Conservation (phyloP, 1,139 yeast species). For the Eremothecium sinecaudum region DNA sequence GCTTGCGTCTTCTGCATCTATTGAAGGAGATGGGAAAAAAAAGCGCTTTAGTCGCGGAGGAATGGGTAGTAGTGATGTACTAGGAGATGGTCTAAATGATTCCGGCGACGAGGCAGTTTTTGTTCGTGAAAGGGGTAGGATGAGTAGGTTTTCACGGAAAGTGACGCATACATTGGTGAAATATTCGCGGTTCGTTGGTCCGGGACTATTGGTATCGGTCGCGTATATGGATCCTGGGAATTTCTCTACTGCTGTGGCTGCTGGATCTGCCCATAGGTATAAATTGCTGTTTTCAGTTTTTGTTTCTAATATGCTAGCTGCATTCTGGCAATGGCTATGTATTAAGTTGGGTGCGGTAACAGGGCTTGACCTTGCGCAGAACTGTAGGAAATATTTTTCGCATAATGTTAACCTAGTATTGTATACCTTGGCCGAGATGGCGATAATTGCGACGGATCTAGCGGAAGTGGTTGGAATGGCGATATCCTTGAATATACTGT, state of each 20-base stretch:
- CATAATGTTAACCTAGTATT: constrained; percentile 45
- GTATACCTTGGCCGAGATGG: constrained; percentile 60
- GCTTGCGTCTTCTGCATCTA: too few species aligned
- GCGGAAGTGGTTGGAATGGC: constrained; percentile 83
- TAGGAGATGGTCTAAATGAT: not conserved
- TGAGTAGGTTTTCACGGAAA: not conserved
- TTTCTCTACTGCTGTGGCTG: constrained; percentile 69
- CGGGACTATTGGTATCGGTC: constrained; percentile 68
- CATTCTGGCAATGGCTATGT: constrained; percentile 59
- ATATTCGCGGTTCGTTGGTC: constrained; percentile 60
- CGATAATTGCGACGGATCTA: constrained; percentile 70
- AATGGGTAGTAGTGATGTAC: too few species aligned
- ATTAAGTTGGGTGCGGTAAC: constrained; percentile 71
- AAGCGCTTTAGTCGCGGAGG: too few species aligned
- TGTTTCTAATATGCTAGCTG: constrained; percentile 62
- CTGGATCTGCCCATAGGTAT: constrained; percentile 66
- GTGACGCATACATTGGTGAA: constrained; percentile 29
- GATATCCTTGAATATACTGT: constrained; percentile 58
- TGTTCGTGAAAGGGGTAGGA: constrained; percentile 1
- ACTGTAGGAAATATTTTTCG: constrained; percentile 59
- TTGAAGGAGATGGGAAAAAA: too few species aligned
- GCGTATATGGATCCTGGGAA: constrained; percentile 81
- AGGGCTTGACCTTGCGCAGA: constrained; percentile 68
- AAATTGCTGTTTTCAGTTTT: constrained; percentile 54
- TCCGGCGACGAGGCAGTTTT: not conserved